These are phyloP conservation scores for Xylariaceae sp. DNA, from an alignment of 2,329 filamentous ascomycete genomes.

Conservation along the genomic window DNA sequence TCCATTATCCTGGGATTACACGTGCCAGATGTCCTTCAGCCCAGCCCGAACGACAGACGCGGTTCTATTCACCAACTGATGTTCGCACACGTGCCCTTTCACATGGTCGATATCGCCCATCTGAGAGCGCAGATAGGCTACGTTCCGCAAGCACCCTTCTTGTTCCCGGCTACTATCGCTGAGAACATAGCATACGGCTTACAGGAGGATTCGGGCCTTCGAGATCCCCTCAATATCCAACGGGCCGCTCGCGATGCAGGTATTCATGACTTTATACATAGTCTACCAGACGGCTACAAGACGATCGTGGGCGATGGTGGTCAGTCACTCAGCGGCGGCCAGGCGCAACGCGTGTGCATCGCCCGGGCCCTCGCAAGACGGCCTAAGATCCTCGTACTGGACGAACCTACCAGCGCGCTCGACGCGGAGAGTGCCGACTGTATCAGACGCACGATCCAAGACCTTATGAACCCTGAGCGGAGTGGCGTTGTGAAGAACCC, in stretches of 20 bases:
- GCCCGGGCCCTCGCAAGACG: slow-evolving; percentile 69
- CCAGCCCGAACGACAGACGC: background rate
- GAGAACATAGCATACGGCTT: slow-evolving; percentile 83
- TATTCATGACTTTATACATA: slow-evolving; percentile 71
- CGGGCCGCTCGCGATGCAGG: slow-evolving; percentile 54
- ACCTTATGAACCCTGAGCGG: slow-evolving; percentile 38
- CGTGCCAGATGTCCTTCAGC: slow-evolving; percentile 30
- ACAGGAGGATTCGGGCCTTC: slow-evolving; percentile 46
- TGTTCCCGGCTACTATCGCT: slow-evolving; percentile 72
- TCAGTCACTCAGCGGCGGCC: slow-evolving; percentile 68
- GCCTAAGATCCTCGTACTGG: slow-evolving; percentile 70
- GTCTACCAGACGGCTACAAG: slow-evolving; percentile 64
- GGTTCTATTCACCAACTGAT: slow-evolving; percentile 41
- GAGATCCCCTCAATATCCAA: slow-evolving; percentile 41
- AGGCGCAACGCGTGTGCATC: slow-evolving; percentile 76
- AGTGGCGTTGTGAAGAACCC: background rate
- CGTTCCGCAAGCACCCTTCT: slow-evolving; percentile 64
- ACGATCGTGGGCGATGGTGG: slow-evolving; percentile 76
- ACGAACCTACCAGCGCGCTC: slow-evolving; percentile 80
- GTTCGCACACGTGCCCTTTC: slow-evolving; percentile 54
- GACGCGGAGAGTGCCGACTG: slow-evolving; percentile 62
- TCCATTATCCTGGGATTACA: slow-evolving; percentile 72
- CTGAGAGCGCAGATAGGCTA: slow-evolving; percentile 60
- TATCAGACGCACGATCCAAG: slow-evolving; percentile 57
- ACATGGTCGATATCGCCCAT: slow-evolving; percentile 52